Evolutionary conservation across 768 basidiomycete genomes (phyloP), one percentile per base, ranked within the genome.

Genomic region (Mrakia hoshinonis): DNA sequence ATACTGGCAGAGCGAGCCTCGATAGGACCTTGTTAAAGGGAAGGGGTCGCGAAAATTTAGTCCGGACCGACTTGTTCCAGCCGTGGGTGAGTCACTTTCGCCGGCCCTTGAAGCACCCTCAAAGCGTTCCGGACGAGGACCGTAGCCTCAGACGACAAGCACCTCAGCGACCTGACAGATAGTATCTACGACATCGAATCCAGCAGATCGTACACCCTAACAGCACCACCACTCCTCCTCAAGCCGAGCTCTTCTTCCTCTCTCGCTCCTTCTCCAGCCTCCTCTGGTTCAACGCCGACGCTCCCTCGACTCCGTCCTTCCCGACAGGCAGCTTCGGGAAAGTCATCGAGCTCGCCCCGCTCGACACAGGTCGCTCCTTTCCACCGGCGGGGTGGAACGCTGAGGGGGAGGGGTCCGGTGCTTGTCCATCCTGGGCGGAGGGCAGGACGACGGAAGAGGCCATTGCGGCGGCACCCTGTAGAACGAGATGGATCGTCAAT

Each of bases 401-500:
- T n/a, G 63, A 64, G 1, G 63, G 63, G 26, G 63, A 64, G 26
- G 48, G 4, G 31, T 66, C 48, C 38, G 18, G 58, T 9, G n/a
- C 7, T n/a, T 52, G 51, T n/a, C 26, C 22, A 7, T n/a, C 22
- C 22, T 26, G 22, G 26, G 43, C 26, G 29, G 36, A 48, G 24
- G 63, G 39, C 11, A 47, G 10, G 4, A 47, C 46, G 31, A 31
- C 22, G 24, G 47, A 66, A 18, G 31, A 22, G 18, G 64, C 43
- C 64, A 66, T 66, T 1, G 64, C 64, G 34, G 64, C 64, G 10
- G 64, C 64, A 22, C 43, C 64, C 64, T 66, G 64, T 20, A n/a
- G 20, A 36, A 47, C 3, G 34, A 61, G 18, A 38, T 10, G 26
- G 24, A 29, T n/a, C 9, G 24, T 10, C 10, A 20, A 10, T 20